phyloP scores from a whole-genome alignment of 2,329 filamentous ascomycete genomes.

The Trichophyton verrucosum region DNA sequence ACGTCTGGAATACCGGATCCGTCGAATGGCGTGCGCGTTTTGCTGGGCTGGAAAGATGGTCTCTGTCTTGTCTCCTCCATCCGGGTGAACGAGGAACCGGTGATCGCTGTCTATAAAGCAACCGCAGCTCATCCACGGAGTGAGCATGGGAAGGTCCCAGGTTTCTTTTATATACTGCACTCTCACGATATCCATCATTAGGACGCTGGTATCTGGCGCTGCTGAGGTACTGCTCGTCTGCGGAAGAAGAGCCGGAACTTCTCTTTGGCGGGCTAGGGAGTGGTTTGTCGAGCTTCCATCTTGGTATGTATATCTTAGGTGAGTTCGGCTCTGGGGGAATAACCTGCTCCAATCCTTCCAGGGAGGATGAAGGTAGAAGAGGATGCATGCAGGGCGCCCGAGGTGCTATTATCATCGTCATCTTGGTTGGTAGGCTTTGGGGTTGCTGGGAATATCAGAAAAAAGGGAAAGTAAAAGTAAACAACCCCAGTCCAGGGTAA shows the following conservation, averaged over 20 bases:
- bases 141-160: neutral
- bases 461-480: neutral
- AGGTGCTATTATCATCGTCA: neutral
- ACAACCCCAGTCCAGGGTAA: neutral
- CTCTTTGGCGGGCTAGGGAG: neutral
- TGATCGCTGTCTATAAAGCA: neutral
- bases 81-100: neutral
- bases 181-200: neutral
- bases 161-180: neutral
- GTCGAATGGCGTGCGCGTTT: constrained; percentile 1
- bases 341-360: constrained; percentile 5
- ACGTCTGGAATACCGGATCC: neutral
- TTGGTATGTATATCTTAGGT: neutral
- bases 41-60: neutral
- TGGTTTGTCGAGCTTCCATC: constrained; percentile 5
- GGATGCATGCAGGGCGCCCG: neutral
- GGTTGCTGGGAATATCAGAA: neutral
- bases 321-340: neutral
- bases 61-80: neutral
- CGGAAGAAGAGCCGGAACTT: neutral
- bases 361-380: neutral
- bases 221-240: neutral
- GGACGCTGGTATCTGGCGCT: neutral
- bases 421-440: neutral
- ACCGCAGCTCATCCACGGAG: neutral